A percentile compares a stretch with the other conserved stretches of the same genome.
These are phyloP conservation scores for Fusarium anguioides DNA, from an alignment of 2,329 filamentous ascomycete species.

Conservation along the genomic window DNA sequence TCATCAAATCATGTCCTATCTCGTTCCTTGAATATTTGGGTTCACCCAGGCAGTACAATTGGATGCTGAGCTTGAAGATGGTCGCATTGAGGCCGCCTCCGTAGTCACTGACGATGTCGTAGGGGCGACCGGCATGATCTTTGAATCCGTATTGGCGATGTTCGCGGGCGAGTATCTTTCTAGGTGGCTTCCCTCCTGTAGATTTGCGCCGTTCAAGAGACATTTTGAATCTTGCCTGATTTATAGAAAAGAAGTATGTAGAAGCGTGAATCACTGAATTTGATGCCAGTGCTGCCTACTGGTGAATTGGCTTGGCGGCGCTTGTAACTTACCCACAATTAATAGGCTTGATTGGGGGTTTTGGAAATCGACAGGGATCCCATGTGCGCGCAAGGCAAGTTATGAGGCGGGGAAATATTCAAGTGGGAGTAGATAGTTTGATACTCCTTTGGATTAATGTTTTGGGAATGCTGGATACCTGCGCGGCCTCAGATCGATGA, in stretches of 20 bases:
- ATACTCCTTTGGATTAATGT: too few species aligned
- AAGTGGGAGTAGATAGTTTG: too few species aligned
- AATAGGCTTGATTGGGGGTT: too few species aligned
- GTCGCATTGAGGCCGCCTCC: not conserved
- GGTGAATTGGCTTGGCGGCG: not conserved
- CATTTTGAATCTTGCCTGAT: not conserved
- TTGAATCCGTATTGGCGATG: conserved; percentile 50
- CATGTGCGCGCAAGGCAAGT: too few species aligned
- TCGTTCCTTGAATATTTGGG: not conserved
- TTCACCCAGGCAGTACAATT: conserved; percentile 22
- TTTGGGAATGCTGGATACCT: too few species aligned
- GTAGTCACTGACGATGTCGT: not conserved
- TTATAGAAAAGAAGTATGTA: not conserved
- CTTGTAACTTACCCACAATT: not conserved
- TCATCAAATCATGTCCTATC: not conserved
- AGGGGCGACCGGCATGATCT: conserved; percentile 11
- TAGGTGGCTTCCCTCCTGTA: not conserved
- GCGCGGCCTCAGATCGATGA: too few species aligned
- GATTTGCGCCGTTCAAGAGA: not conserved
- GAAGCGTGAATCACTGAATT: not conserved
- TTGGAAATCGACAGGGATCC: too few species aligned
- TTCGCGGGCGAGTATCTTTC: not conserved
- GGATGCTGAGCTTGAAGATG: conserved; percentile 25
- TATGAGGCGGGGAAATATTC: too few species aligned
- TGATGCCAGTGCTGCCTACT: not conserved